Base-by-base conservation (phyloP, 495 filamentous ascomycete genomes). In the Penicillium salamii region DNA sequence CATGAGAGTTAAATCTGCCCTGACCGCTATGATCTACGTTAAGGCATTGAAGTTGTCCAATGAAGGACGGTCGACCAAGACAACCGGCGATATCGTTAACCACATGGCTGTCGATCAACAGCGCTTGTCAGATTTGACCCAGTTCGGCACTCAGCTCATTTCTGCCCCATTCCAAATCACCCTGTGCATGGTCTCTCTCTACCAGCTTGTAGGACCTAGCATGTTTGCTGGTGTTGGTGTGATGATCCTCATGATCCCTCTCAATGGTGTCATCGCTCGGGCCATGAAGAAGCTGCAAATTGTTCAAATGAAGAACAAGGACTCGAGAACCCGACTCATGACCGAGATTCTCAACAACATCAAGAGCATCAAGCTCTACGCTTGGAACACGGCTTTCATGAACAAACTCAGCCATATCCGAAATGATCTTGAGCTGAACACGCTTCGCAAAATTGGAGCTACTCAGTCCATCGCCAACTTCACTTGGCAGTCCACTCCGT, bases 301-400 rank as follows among this genome's bases (percentile, higher is more conserved):
- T 65, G 70, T 80, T 49, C 95, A 99, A 71, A 99, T 99, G 95
- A 95, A 92, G 74, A 97, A 97, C 70, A 99, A 99, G 69, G 95
- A 99, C 59, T 81, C 91, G 7, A 83, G 95, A 52, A 96, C 93
- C 20, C 77, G 92, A 28, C 67, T 99, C 45, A 95, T 97, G 79
- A 93, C 95, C 5, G 95, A 99, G 72, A 97, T 99, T 52, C 72
- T 97, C 60, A 97, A 97, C 78, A 97, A 97, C 66, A 97, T 97
- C 83, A 97, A 97, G 74, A 92, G 88, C 64, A 97, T 97, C 73
- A 97, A 99, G 70, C 81, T 99, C 19, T 99, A 97, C 71, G 95
- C 91, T 35, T 99, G 95, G 95, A 89, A 91, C 32, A 85, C 82
- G 19, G 90, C 95, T 18, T 99, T 97, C 69, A 96, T 96, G 85